Percentiles rank a stretch among this genome's conserved stretches.
Conservation (phyloP, 306 rosid species). For the Quercus cerris region DNA sequence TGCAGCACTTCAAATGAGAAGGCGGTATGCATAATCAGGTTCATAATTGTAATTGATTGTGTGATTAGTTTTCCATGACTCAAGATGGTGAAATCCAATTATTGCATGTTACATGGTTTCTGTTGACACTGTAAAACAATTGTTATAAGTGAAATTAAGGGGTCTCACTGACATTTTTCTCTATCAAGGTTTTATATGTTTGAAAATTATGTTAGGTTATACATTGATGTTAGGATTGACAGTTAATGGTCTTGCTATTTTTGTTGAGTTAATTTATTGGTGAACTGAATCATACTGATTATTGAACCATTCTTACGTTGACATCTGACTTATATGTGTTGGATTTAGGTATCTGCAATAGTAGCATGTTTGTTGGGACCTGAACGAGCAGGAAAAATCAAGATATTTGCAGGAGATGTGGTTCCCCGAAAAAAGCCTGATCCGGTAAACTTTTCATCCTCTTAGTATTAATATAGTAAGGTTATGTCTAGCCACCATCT, state of each 20-base stretch:
- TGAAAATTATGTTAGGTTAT: neutral
- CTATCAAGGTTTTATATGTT: neutral
- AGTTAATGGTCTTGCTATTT: neutral
- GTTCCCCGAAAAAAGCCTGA: constrained; percentile 99
- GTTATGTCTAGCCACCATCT: neutral
- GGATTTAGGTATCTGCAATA: constrained; percentile 86
- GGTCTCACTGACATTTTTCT: neutral
- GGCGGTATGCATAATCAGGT: constrained; percentile 85
- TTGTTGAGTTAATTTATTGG: constrained; percentile 10
- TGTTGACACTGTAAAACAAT: neutral
- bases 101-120: constrained; percentile 8
- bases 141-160: neutral
- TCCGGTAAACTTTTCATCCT: constrained; percentile 59
- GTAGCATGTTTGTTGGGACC: constrained; percentile 88
- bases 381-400: constrained; percentile 78
- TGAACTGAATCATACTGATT: constrained; percentile 1
- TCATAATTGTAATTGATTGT: constrained; percentile 28
- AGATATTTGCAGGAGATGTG: constrained; percentile 97
- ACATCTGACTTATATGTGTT: constrained; percentile 28
- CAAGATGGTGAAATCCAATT: constrained; percentile 5
- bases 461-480: neutral
- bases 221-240: neutral
- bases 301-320: constrained; percentile 10
- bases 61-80: constrained; percentile 1
- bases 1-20: constrained; percentile 99